phyloP scores from a whole-genome alignment of 2,329 filamentous ascomycete genomes.

The Botryotinia convoluta region DNA sequence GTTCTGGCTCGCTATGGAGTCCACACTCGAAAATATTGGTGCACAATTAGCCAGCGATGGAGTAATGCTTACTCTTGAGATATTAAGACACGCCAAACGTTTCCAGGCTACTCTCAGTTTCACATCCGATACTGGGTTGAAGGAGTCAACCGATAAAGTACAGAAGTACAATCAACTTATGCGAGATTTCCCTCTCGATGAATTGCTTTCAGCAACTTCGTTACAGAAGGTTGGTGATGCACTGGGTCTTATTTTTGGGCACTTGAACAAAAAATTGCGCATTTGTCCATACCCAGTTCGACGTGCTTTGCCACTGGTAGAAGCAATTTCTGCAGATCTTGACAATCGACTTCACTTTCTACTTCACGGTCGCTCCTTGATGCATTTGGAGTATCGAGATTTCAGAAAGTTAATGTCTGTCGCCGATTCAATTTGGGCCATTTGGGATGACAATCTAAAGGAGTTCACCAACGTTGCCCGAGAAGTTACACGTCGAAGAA shows the following conservation, averaged over 20 bases:
- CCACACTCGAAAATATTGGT: conserved; percentile 87
- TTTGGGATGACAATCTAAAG: conserved; percentile 95
- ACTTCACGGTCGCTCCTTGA: conserved; percentile 80
- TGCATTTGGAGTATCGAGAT: conserved; percentile 88
- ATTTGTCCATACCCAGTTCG: conserved; percentile 94
- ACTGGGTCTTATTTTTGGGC: conserved; percentile 82
- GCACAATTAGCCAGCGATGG: conserved; percentile 84
- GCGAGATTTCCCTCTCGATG: conserved; percentile 95
- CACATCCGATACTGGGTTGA: conserved; percentile 89
- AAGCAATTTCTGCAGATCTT: conserved; percentile 92
- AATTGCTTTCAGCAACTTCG: conserved; percentile 88
- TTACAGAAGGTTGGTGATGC: conserved; percentile 86
- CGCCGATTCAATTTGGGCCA: conserved; percentile 80
- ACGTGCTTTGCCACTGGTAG: conserved; percentile 87
- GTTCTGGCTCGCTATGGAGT: conserved; percentile 98
- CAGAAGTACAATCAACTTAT: conserved; percentile 99
- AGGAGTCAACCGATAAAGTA: conserved; percentile 92
- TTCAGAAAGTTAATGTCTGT: conserved; percentile 83
- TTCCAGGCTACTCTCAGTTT: conserved; percentile 98
- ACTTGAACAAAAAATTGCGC: conserved; percentile 96
- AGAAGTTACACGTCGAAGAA: conserved; percentile 87
- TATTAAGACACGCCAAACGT: conserved; percentile 93
- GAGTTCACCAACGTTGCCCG: conserved; percentile 97
- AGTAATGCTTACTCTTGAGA: conserved; percentile 86
- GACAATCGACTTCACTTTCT: conserved; percentile 82